These are phyloP conservation scores for Paramecium sonneborni DNA, from an alignment of 73 alveolate genomes.

Conservation along the genomic window DNA sequence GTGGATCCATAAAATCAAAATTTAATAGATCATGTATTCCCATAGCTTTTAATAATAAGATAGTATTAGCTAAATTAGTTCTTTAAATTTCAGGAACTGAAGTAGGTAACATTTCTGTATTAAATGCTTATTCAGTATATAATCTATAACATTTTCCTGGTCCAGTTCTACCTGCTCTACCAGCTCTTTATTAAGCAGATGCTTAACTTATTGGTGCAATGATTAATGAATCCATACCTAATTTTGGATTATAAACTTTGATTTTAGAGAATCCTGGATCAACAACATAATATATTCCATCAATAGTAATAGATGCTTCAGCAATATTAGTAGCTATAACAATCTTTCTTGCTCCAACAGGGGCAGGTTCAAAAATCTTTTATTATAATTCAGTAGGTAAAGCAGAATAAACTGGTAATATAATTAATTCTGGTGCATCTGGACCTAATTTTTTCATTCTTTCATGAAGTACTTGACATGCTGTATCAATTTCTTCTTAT, in stretches of 20 bases:
- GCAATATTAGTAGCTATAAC: constrained; percentile 99
- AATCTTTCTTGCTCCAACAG: constrained; percentile 97
- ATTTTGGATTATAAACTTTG: constrained; percentile 96
- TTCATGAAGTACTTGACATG: constrained; percentile 96
- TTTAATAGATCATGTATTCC: constrained; percentile 98
- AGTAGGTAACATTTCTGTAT: constrained; percentile 98
- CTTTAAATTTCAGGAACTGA: constrained; percentile 99
- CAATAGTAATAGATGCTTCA: constrained; percentile 98
- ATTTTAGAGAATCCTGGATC: constrained; percentile 99
- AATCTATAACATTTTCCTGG: constrained; percentile 99
- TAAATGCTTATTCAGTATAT: constrained; percentile 97
- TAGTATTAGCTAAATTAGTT: constrained; percentile 98
- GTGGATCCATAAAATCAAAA: constrained; percentile 99
- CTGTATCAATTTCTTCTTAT: constrained; percentile 99
- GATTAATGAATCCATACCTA: constrained; percentile 97
- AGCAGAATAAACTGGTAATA: constrained; percentile 99
- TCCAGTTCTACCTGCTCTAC: constrained; percentile 99
- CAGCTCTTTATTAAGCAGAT: constrained; percentile 98
- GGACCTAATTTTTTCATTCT: constrained; percentile 95
- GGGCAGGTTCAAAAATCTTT: constrained; percentile 77
- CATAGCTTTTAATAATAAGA: constrained; percentile 98
- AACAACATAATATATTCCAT: constrained; percentile 99
- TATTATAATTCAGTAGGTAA: constrained; percentile 93
- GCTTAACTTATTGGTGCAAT: constrained; percentile 97
- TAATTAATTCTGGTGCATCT: constrained; percentile 96